Conservation (phyloP, 2,329 filamentous ascomycete species). For the Huntiella abstrusa region DNA sequence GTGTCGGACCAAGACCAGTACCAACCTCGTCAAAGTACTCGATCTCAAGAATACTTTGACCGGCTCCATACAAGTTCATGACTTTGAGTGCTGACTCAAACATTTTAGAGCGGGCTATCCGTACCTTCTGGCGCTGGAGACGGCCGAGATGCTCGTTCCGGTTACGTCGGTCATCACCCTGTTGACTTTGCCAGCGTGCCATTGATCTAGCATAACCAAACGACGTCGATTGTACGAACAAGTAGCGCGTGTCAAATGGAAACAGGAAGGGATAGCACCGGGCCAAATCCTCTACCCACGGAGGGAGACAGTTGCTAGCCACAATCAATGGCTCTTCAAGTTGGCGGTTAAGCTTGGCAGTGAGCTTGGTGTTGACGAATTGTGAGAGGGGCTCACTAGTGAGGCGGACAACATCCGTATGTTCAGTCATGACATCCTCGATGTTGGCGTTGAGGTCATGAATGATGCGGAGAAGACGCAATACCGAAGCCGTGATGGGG, state of each 20-base stretch:
- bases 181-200: conserved; percentile 89
- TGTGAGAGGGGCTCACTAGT: conserved; percentile 73
- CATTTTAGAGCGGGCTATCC: conserved; percentile 86
- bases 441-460: conserved; percentile 87
- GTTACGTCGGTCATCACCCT: conserved; percentile 68
- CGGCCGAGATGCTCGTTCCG: conserved; percentile 85
- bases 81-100: conserved; percentile 94
- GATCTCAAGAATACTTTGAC: conserved; percentile 85
- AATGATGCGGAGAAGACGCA: conserved; percentile 72
- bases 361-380: conserved; percentile 97
- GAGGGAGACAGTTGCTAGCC: conserved; percentile 86
- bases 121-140: conserved; percentile 90
- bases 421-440: conserved; percentile 71
- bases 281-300: conserved; percentile 89
- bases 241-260: conserved; percentile 88
- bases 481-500: conserved; percentile 68
- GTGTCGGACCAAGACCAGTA: conserved; percentile 81
- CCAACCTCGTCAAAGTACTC: conserved; percentile 99
- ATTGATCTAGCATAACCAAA: conserved; percentile 97
- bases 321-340: conserved; percentile 93
- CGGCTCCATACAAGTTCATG: conserved; percentile 96
- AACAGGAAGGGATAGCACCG: conserved; percentile 92
- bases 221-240: conserved; percentile 94
- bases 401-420: conserved; percentile 49
- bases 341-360: conserved; percentile 91